phyloP scores from a whole-genome alignment of 257 asterid genomes.

The Sherardia arvensis region DNA sequence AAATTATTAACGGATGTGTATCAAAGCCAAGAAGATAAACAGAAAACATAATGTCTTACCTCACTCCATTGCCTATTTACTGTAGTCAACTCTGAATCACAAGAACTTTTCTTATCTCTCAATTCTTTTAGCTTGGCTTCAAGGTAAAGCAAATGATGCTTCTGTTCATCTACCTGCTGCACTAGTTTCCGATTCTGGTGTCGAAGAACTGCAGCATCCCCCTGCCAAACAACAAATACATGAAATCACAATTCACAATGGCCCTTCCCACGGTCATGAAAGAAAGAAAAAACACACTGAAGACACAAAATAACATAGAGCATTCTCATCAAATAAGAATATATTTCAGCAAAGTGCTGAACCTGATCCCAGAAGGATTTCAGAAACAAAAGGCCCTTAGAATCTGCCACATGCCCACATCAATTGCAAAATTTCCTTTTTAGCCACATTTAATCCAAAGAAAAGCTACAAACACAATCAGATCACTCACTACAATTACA shows the following conservation, averaged over 20 bases:
- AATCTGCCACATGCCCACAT: neutral
- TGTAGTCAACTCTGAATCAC: constrained; percentile 56
- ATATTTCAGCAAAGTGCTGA: neutral
- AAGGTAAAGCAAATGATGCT: constrained; percentile 68
- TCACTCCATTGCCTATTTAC: constrained; percentile 85
- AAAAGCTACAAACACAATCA: neutral
- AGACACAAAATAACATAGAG: neutral
- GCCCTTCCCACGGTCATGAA: neutral
- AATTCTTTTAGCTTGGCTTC: constrained; percentile 61
- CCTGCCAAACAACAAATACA: constrained; percentile 35
- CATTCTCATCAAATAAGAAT: neutral
- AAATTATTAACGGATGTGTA: constrained; percentile 13
- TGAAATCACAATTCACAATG: neutral
- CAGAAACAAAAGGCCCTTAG: neutral
- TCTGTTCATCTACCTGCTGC: constrained; percentile 78
- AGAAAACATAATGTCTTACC: constrained; percentile 30
- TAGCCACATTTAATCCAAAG: neutral
- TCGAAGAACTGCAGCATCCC: constrained; percentile 92
- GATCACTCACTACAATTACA: neutral
- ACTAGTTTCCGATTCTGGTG: constrained; percentile 92
- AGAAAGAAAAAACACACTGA: neutral
- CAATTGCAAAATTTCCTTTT: neutral
- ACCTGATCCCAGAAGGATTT: neutral
- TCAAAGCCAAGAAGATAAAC: constrained; percentile 6
- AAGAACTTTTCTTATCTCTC: constrained; percentile 62